A percentile compares a stretch with the other conserved stretches of the same genome.
Evolutionary conservation across 202 grass and related monocot genomes (phyloP).

Genomic region (Setaria viridis): DNA sequence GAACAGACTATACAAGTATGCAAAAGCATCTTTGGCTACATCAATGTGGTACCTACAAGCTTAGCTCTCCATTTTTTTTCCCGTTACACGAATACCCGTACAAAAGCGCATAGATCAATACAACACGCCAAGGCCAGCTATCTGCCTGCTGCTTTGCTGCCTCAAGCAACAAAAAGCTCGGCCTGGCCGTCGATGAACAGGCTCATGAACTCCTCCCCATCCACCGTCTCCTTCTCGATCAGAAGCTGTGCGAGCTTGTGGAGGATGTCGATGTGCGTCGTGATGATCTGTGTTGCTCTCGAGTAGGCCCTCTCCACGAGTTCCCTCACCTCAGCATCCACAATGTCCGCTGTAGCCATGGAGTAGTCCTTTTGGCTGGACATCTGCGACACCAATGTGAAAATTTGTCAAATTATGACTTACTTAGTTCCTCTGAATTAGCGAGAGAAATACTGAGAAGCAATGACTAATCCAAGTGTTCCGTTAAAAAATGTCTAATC

Average conservation of each 20-base stretch:
- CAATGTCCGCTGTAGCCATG: constrained; percentile 93
- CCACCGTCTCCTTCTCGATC: constrained; percentile 96
- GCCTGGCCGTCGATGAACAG: constrained; percentile 95
- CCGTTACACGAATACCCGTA: background rate
- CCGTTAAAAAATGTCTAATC: background rate
- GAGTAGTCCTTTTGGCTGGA: constrained; percentile 95
- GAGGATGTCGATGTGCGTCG: constrained; percentile 84
- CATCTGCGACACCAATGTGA: constrained; percentile 58
- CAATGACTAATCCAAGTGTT: background rate
- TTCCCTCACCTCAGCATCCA: constrained; percentile 91
- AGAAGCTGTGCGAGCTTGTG: constrained; percentile 91
- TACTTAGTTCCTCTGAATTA: background rate
- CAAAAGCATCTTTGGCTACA: constrained; percentile 46
- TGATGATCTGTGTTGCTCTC: constrained; percentile 78
- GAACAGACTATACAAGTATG: constrained; percentile 47
- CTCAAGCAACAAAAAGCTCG: constrained; percentile 81
- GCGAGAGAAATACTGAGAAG: background rate
- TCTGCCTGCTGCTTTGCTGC: background rate
- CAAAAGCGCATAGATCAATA: background rate
- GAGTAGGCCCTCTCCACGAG: constrained; percentile 86
- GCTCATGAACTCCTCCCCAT: constrained; percentile 98
- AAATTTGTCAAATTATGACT: background rate
- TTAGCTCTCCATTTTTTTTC: background rate
- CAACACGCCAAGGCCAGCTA: background rate
- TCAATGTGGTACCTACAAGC: constrained; percentile 48